Evolutionary conservation across 23 red algal species (phyloP).

Genomic region (Gracilaria gracilis): DNA sequence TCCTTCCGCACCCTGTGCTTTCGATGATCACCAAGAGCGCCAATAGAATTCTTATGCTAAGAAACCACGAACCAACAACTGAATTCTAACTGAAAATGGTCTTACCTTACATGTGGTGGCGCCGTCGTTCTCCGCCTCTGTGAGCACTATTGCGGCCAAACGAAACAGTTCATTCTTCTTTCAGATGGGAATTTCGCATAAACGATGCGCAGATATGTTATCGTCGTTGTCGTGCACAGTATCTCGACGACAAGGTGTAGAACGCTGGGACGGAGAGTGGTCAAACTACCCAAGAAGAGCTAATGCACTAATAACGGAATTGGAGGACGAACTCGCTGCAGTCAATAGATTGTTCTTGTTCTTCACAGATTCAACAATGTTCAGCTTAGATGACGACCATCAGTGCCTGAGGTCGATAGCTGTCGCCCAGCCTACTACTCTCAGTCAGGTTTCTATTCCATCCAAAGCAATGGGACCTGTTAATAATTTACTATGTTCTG

Average conservation of each 20-base stretch:
- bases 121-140: not conserved
- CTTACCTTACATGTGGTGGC: not conserved
- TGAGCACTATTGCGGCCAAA: not conserved
- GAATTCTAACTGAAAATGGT: not conserved
- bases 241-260: not conserved
- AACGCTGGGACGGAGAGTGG: not conserved
- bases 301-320: not conserved
- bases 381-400: not conserved
- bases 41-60: not conserved
- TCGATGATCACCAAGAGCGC: not conserved
- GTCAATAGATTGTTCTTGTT: not conserved
- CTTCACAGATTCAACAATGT: not conserved
- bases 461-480: not conserved
- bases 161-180: conserved; percentile 5
- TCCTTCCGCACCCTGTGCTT: conserved; percentile 12
- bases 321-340: conserved; percentile 10
- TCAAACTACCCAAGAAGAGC: not conserved
- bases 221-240: not conserved
- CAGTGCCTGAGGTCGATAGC: not conserved
- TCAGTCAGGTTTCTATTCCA: not conserved
- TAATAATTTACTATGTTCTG: not conserved
- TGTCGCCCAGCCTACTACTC: not conserved
- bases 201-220: not conserved
- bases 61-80: not conserved
- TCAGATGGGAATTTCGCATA: conserved; percentile 1